A percentile compares a stretch with the other conserved stretches of the same genome.
Evolutionary conservation across 176 grass and related monocot species (phyloP).

Genomic region (Oryza coarctata): DNA sequence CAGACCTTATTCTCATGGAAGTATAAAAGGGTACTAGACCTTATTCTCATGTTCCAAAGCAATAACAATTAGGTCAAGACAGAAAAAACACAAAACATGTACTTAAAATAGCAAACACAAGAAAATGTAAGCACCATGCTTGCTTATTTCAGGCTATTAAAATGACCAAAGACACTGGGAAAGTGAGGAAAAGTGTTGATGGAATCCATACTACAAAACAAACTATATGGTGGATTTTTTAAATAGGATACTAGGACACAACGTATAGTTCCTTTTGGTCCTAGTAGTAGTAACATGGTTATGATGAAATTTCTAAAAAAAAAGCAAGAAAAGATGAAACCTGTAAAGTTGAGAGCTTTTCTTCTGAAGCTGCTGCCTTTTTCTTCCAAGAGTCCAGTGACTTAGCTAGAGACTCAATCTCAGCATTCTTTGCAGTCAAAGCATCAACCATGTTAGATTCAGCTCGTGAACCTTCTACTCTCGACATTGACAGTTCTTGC

Average conservation of each 20-base stretch:
- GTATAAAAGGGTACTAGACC: background rate
- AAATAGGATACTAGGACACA: conserved; percentile 21
- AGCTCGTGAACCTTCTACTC: conserved; percentile 73
- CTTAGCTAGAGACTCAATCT: conserved; percentile 79
- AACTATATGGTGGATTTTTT: background rate
- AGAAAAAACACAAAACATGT: background rate
- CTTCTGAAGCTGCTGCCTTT: conserved; percentile 67
- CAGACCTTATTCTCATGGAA: background rate
- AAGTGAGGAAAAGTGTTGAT: background rate
- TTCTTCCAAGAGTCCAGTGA: conserved; percentile 90
- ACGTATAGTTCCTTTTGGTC: conserved; percentile 25
- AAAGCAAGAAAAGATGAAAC: conserved; percentile 44
- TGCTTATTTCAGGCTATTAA: conserved; percentile 15
- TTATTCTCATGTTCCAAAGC: background rate
- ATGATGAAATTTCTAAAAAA: conserved; percentile 17
- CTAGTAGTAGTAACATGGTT: background rate
- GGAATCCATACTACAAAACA: background rate
- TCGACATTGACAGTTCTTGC: conserved; percentile 76
- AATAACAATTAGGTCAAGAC: conserved; percentile 6
- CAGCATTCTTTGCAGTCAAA: conserved; percentile 85
- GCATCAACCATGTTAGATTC: conserved; percentile 99
- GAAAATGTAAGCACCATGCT: background rate
- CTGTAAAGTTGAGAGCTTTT: conserved; percentile 69
- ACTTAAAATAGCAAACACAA: background rate
- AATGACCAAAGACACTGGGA: background rate